Conservation (phyloP, 805 yeast species). For the Debaryomyces prosopidis region DNA sequence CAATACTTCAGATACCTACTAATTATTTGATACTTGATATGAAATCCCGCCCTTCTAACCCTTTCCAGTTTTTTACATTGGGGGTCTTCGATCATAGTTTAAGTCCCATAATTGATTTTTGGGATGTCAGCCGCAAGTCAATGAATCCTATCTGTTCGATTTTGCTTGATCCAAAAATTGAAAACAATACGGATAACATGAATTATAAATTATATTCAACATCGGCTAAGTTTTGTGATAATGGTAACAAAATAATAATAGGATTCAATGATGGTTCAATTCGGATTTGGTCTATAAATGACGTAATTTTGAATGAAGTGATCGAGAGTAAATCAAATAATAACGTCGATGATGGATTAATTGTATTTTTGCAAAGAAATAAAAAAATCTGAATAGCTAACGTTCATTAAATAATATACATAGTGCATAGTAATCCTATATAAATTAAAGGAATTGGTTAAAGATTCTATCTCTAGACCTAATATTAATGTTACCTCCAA, state of each 20-base stretch:
- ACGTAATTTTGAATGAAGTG: constrained; percentile 3
- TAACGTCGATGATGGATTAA: constrained; percentile 13
- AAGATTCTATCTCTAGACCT: constrained; percentile 43
- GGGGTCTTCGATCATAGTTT: constrained; percentile 15
- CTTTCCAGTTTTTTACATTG: constrained; percentile 26
- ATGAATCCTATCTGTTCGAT: constrained; percentile 18
- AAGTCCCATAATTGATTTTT: constrained; percentile 22
- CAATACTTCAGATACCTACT: constrained; percentile 20
- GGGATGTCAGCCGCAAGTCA: constrained; percentile 26
- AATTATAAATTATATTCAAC: constrained; percentile 7
- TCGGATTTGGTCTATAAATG: constrained; percentile 11
- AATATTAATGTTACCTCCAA: constrained; percentile 63
- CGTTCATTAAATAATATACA: constrained; percentile 4
- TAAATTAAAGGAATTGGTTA: constrained; percentile 5
- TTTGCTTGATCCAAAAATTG: constrained; percentile 6
- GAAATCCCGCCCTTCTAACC: constrained; percentile 15
- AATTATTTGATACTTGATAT: constrained; percentile 17
- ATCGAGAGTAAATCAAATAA: constrained; percentile 1
- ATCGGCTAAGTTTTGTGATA: constrained; percentile 12
- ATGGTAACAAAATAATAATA: constrained; percentile 18
- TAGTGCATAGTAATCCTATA: constrained; percentile 1
- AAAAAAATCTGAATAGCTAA: neutral
- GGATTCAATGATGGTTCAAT: constrained; percentile 24
- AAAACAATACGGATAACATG: neutral
- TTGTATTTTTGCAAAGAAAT: neutral